Evolutionary conservation across 352 stramenopile species (phyloP).

Genomic region (Phytophthora hibernalis): DNA sequence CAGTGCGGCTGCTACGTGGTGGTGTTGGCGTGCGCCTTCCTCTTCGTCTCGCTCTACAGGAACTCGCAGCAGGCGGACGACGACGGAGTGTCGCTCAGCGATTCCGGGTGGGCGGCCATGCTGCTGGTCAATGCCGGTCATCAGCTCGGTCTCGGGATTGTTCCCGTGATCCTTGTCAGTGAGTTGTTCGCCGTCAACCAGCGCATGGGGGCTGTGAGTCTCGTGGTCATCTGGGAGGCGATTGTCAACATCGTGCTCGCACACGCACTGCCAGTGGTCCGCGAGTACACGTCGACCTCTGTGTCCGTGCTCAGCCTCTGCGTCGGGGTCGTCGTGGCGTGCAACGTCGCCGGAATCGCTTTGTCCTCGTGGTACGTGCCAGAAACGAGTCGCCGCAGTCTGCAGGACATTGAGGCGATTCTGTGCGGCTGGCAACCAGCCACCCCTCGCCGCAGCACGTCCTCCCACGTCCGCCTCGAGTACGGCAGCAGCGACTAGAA

Average conservation of each 20-base stretch:
- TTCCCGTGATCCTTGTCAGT: constrained; percentile 64
- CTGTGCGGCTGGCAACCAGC: constrained; percentile 76
- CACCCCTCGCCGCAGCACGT: constrained; percentile 59
- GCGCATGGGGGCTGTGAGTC: constrained; percentile 65
- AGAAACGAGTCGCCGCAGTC: constrained; percentile 76
- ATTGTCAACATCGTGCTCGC: constrained; percentile 51
- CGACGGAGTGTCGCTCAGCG: constrained; percentile 43
- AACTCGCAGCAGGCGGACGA: constrained; percentile 25
- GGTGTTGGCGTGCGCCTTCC: constrained; percentile 48
- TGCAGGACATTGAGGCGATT: constrained; percentile 86
- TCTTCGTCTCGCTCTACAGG: constrained; percentile 56
- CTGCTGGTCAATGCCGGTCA: constrained; percentile 72
- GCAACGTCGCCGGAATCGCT: constrained; percentile 52
- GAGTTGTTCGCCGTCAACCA: constrained; percentile 79
- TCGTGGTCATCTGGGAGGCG: constrained; percentile 71
- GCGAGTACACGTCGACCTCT: constrained; percentile 42
- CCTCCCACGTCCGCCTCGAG: constrained; percentile 59
- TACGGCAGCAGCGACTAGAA: constrained; percentile 40
- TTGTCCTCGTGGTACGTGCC: constrained; percentile 75
- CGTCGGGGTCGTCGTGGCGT: constrained; percentile 50
- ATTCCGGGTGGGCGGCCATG: constrained; percentile 67
- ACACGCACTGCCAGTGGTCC: constrained; percentile 48
- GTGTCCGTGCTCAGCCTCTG: constrained; percentile 54
- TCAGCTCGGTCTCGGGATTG: constrained; percentile 67
- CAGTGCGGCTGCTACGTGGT: constrained; percentile 71